These are phyloP conservation scores for Dothistroma septosporum DNA, from an alignment of 2,329 filamentous ascomycete genomes.

Conservation along the genomic window DNA sequence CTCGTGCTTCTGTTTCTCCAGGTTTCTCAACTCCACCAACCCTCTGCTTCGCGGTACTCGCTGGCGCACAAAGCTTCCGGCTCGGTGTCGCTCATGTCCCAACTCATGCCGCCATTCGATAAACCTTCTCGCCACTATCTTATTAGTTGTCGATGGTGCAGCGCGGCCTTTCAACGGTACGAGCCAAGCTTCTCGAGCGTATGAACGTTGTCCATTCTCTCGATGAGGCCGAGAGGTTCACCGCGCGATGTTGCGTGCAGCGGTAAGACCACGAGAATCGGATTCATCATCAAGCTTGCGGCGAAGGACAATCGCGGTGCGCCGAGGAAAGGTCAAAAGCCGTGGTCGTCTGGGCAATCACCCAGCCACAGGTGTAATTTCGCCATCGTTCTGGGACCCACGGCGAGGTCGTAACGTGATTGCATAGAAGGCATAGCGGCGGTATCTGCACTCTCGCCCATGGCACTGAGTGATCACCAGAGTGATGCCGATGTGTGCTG, in stretches of 20 bases:
- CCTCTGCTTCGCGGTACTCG: constrained; percentile 11
- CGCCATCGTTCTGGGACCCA: constrained; percentile 12
- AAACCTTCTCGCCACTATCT: constrained; percentile 16
- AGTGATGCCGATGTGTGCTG: constrained; percentile 19
- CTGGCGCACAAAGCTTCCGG: constrained; percentile 20
- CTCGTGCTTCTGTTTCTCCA: constrained; percentile 15
- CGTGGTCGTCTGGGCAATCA: background rate
- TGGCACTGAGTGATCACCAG: constrained; percentile 15
- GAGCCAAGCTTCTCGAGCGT: background rate
- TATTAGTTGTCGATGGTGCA: background rate
- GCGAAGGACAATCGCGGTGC: background rate
- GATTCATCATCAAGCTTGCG: background rate
- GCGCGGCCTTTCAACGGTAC: constrained; percentile 5
- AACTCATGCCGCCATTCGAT: constrained; percentile 11
- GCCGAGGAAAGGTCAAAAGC: background rate
- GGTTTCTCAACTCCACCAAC: constrained; percentile 16
- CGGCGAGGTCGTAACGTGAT: constrained; percentile 12
- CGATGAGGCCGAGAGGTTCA: background rate
- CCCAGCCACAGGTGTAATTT: constrained; percentile 16
- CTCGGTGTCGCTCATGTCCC: background rate
- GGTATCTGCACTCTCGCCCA: constrained; percentile 6
- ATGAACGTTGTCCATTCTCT: background rate
- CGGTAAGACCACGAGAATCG: background rate
- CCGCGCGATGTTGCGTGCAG: background rate
- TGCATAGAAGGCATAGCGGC: constrained; percentile 11